These are phyloP conservation scores for Skeletonema potamos DNA, from an alignment of 108 stramenopile genomes.

Conservation along the genomic window DNA sequence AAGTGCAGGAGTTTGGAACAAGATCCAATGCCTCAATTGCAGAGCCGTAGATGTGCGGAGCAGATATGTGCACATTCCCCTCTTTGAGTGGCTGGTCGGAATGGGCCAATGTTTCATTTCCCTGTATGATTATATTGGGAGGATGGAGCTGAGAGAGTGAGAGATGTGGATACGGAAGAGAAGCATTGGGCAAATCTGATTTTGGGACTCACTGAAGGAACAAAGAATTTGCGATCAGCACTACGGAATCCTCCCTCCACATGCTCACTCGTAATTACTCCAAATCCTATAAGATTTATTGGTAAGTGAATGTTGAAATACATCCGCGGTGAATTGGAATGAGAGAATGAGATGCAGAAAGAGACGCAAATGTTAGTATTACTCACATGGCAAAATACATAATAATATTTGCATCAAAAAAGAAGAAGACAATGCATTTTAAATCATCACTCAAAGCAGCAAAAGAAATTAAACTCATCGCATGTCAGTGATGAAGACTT, in stretches of 20 bases:
- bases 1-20: conserved; percentile 47
- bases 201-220: conserved; percentile 64
- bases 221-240: conserved; percentile 84
- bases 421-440: not conserved
- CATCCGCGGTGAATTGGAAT: not conserved
- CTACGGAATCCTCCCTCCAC: conserved; percentile 75
- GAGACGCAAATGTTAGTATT: not conserved
- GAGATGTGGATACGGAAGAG: not conserved
- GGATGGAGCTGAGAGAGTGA: not conserved
- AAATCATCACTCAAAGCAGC: not conserved
- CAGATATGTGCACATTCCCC: conserved; percentile 88
- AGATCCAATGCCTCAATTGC: conserved; percentile 86
- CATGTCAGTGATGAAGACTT: not conserved
- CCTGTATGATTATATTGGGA: conserved; percentile 12
- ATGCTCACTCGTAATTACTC: conserved; percentile 64
- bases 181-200: not conserved
- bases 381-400: not conserved
- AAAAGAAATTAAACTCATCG: not conserved
- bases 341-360: not conserved
- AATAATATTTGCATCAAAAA: no score
- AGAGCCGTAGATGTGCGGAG: conserved; percentile 90
- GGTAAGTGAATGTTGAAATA: not conserved
- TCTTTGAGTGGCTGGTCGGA: conserved; percentile 80
- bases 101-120: conserved; percentile 60
- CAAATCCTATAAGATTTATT: conserved; percentile 45